Percentiles rank a stretch among this genome's conserved stretches.
Evolutionary conservation across 148 eudicot species (phyloP).

Genomic region (Cornus suecica): DNA sequence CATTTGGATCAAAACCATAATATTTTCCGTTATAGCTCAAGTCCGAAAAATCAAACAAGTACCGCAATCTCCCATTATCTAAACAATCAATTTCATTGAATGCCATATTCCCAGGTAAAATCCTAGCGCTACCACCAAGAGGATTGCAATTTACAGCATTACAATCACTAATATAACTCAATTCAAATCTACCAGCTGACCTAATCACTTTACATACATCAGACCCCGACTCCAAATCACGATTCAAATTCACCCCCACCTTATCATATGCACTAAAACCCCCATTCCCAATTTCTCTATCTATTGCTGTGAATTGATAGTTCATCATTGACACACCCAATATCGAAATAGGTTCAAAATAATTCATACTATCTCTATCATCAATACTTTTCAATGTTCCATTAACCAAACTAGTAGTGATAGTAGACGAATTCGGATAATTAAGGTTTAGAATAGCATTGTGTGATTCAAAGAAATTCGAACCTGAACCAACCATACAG

Average conservation of each 20-base stretch:
- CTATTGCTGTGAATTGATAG: conserved; percentile 50
- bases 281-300: conserved; percentile 29
- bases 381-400: conserved; percentile 61
- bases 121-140: conserved; percentile 39
- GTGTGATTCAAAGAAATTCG: conserved; percentile 1
- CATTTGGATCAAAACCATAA: conserved; percentile 52
- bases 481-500: conserved; percentile 79
- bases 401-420: conserved; percentile 53
- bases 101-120: conserved; percentile 52
- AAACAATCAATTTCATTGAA: conserved; percentile 55
- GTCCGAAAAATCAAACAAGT: conserved; percentile 46
- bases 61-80: conserved; percentile 41
- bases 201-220: conserved; percentile 27
- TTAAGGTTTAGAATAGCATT: conserved; percentile 57
- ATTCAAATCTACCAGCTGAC: conserved; percentile 35
- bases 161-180: conserved; percentile 52
- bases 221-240: conserved; percentile 10
- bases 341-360: conserved; percentile 41
- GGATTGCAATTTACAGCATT: conserved; percentile 48
- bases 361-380: conserved; percentile 11
- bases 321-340: conserved; percentile 56
- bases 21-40: conserved; percentile 32
- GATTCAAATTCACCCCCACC: conserved; percentile 20
- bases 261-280: conserved; percentile 21
- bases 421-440: conserved; percentile 46